Conservation (phyloP, 148 eudicot species). For the Polygonum aviculare region DNA sequence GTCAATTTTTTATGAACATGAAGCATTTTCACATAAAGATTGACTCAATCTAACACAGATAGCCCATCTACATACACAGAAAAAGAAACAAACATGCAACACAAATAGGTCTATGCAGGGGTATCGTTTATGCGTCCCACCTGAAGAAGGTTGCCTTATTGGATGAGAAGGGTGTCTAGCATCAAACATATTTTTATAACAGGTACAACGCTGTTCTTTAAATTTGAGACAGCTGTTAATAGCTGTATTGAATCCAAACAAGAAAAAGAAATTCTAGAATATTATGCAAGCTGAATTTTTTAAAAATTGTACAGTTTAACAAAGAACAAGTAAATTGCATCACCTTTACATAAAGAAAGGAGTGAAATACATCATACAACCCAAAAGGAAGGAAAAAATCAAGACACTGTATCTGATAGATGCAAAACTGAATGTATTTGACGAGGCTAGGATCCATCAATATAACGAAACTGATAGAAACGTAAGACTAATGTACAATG, state of each 20-base stretch:
- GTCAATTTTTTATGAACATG: neutral
- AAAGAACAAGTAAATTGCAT: neutral
- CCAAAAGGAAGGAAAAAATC: neutral
- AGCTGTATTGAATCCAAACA: neutral
- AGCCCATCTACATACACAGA: neutral
- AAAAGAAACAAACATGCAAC: neutral
- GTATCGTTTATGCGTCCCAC: neutral
- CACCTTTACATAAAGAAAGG: neutral
- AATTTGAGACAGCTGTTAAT: neutral
- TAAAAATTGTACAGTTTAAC: neutral
- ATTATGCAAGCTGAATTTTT: neutral
- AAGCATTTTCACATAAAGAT: neutral
- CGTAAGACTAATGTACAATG: neutral
- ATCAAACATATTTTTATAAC: neutral
- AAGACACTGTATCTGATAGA: neutral
- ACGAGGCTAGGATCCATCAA: neutral
- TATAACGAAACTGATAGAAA: neutral
- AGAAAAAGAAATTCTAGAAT: neutral
- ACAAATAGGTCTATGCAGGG: neutral
- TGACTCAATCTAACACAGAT: neutral
- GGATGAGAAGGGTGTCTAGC: neutral
- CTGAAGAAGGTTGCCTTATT: neutral
- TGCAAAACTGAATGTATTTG: neutral
- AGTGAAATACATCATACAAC: neutral
- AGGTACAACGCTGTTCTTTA: neutral